Evolutionary conservation across 2,329 filamentous ascomycete species (phyloP).

Genomic region (Arthrobotrys entomopaga): DNA sequence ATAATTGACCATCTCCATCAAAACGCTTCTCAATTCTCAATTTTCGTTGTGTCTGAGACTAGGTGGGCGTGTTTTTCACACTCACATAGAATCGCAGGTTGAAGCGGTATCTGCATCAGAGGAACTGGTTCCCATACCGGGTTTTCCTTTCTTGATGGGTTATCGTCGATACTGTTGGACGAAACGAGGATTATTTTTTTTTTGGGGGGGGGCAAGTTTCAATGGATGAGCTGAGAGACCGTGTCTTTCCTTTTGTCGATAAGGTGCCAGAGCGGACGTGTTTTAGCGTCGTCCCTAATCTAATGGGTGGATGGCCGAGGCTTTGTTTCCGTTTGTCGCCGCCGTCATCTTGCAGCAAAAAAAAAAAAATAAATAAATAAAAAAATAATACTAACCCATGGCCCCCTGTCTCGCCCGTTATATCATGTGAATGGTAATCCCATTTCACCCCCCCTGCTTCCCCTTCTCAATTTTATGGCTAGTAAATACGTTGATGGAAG

Average conservation of each 20-base stretch:
- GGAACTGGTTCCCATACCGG: constrained; percentile 30
- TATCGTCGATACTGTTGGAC: constrained; percentile 9
- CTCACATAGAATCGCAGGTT: no score
- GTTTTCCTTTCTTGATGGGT: constrained; percentile 5
- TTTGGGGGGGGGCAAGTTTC: neutral
- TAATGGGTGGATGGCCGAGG: neutral
- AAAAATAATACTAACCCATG: constrained; percentile 13
- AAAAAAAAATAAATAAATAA: constrained; percentile 27
- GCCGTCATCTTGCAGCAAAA: constrained; percentile 51
- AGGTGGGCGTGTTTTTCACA: no score
- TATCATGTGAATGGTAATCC: constrained; percentile 6
- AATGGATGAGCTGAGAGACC: constrained; percentile 18
- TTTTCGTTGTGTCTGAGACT: neutral
- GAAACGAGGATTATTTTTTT: neutral
- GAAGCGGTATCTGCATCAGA: constrained; percentile 28
- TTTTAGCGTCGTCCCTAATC: constrained; percentile 33
- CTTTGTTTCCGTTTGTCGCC: constrained; percentile 47
- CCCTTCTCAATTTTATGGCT: neutral
- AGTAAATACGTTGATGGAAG: no score
- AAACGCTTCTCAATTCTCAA: neutral
- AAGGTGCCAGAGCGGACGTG: constrained; percentile 32
- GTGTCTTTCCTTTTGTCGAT: constrained; percentile 6
- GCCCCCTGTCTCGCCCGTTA: neutral
- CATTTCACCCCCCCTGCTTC: neutral
- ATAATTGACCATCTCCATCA: neutral